These are phyloP conservation scores for Wallacemonas rigidus DNA, from an alignment of 208 protist species.

Conservation along the genomic window DNA sequence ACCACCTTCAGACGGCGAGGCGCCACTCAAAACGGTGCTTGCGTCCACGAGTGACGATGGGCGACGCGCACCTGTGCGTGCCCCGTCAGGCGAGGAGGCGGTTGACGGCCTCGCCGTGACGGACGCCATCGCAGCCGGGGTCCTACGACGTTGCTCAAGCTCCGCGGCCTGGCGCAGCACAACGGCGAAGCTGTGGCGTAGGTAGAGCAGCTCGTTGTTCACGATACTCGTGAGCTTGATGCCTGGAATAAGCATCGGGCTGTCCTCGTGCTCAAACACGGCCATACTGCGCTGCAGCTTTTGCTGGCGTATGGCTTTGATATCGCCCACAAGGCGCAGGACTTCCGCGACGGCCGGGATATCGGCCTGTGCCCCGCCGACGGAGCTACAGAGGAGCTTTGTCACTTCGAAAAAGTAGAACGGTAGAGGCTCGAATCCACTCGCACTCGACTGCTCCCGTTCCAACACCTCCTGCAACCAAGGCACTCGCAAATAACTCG, in stretches of 20 bases:
- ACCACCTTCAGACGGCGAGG: neutral
- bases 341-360: conserved; percentile 69
- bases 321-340: conserved; percentile 70
- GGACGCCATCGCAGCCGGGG: conserved; percentile 20
- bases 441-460: conserved; percentile 63
- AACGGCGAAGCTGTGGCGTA: conserved; percentile 69
- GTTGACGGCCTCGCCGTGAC: neutral
- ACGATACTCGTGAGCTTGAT: conserved; percentile 89
- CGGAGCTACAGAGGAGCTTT: conserved; percentile 47
- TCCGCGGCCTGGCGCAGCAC: conserved; percentile 71
- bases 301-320: conserved; percentile 71
- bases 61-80: neutral
- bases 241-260: conserved; percentile 81
- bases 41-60: conserved; percentile 2
- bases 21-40: neutral
- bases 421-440: conserved; percentile 74
- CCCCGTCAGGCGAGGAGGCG: neutral
- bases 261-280: conserved; percentile 72
- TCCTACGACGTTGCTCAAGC: conserved; percentile 60
- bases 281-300: conserved; percentile 85
- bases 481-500: conserved; percentile 55
- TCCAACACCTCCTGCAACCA: conserved; percentile 60
- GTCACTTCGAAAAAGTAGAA: conserved; percentile 91
- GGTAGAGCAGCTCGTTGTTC: conserved; percentile 76
- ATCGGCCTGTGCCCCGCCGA: conserved; percentile 27